phyloP scores from a whole-genome alignment of 257 asterid species.

The Solanum virginianum region DNA sequence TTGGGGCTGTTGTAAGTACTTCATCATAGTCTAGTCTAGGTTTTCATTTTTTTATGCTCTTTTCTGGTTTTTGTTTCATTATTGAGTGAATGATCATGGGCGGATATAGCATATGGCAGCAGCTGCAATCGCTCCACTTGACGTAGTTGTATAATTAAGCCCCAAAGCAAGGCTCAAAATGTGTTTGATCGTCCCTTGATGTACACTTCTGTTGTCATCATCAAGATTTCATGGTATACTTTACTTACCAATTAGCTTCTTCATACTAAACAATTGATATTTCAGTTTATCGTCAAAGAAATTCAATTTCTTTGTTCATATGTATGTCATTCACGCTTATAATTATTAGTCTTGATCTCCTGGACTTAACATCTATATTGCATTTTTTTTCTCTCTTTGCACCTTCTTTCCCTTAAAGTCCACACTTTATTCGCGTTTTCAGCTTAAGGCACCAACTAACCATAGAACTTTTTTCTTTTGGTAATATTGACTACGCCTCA shows the following conservation, averaged over 20 bases:
- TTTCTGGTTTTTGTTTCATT: neutral
- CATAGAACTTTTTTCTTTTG: neutral
- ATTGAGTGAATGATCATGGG: neutral
- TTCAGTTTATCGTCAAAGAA: too few relatives aligned
- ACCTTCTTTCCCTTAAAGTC: neutral
- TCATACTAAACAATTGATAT: neutral
- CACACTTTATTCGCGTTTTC: neutral
- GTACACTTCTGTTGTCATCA: neutral
- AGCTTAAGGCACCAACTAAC: neutral
- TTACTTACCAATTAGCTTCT: neutral
- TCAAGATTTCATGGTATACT: neutral
- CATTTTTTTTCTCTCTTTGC: neutral
- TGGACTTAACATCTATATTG: neutral
- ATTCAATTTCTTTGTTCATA: neutral
- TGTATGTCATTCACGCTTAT: neutral
- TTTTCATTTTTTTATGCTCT: neutral
- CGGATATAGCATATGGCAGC: neutral
- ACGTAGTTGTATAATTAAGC: neutral
- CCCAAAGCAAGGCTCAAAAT: neutral
- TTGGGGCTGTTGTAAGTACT: slow-evolving; percentile 71
- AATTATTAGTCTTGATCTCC: neutral
- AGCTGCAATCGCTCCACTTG: neutral
- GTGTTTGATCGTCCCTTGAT: neutral
- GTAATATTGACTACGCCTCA: neutral
- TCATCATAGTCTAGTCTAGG: neutral